These are phyloP conservation scores for Cerrena zonata DNA, from an alignment of 1,284 basidiomycete species.

Conservation along the genomic window DNA sequence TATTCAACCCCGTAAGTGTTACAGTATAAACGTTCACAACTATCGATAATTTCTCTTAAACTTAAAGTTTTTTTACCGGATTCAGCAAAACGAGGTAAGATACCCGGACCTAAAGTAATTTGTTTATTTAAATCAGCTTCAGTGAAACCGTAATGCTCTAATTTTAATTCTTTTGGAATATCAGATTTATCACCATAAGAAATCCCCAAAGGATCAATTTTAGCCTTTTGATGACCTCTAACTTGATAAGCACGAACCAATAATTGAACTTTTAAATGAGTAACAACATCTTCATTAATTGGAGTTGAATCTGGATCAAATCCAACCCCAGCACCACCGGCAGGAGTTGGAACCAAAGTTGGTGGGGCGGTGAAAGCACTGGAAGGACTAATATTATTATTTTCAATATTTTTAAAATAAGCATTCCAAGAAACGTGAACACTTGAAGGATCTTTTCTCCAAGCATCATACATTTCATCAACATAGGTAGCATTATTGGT, in stretches of 20 bases:
- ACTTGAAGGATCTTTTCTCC: conserved; percentile 84
- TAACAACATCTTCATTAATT: conserved; percentile 70
- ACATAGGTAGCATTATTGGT: conserved; percentile 96
- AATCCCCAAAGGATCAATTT: conserved; percentile 93
- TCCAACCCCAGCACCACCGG: conserved; percentile 80
- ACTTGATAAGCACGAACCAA: conserved; percentile 98
- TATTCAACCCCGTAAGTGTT: conserved; percentile 92
- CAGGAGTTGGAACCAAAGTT: conserved; percentile 59
- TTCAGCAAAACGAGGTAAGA: conserved; percentile 89
- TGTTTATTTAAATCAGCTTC: conserved; percentile 92
- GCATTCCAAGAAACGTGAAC: conserved; percentile 94
- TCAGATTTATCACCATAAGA: conserved; percentile 77
- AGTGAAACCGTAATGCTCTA: conserved; percentile 91
- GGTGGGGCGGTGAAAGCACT: conserved; percentile 85
- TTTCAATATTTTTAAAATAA: conserved; percentile 92
- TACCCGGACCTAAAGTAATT: conserved; percentile 91
- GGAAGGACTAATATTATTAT: conserved; percentile 76
- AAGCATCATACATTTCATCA: conserved; percentile 91
- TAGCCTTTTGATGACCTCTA: conserved; percentile 92
- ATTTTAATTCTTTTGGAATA: conserved; percentile 81
- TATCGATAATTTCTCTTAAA: conserved; percentile 87
- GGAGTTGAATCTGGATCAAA: conserved; percentile 52
- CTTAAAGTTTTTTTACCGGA: conserved; percentile 84
- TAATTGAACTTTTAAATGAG: conserved; percentile 95
- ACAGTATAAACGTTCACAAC: conserved; percentile 95